Evolutionary conservation across 768 basidiomycete species (phyloP).

Genomic region (Tylopilus intermedius): DNA sequence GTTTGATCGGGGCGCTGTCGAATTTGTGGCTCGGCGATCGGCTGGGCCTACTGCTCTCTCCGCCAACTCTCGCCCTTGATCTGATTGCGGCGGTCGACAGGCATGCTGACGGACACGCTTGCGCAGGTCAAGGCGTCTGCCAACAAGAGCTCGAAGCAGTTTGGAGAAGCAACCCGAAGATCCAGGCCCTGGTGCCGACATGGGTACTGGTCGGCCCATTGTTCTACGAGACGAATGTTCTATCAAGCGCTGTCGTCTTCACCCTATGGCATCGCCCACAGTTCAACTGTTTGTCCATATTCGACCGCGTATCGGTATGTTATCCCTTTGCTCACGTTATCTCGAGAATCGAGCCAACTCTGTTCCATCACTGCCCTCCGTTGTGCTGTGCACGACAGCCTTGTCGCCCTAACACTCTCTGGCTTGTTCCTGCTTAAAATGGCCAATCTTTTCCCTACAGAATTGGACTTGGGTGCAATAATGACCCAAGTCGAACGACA

Average conservation of each 20-base stretch:
- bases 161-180: constrained; percentile 97
- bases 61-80: constrained; percentile 92
- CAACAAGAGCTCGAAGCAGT: constrained; percentile 93
- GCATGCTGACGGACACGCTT: constrained; percentile 94
- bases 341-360: neutral
- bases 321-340: constrained; percentile 13
- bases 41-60: constrained; percentile 98
- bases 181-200: constrained; percentile 84
- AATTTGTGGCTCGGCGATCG: too few relatives aligned
- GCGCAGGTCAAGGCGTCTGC: constrained; percentile 90
- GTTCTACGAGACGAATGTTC: constrained; percentile 86
- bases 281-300: constrained; percentile 79
- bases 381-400: constrained; percentile 89
- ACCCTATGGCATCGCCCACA: constrained; percentile 85
- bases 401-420: constrained; percentile 88
- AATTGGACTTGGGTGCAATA: constrained; percentile 73
- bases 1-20: too few relatives aligned
- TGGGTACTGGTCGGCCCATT: constrained; percentile 88
- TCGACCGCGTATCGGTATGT: constrained; percentile 74
- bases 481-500: constrained; percentile 74
- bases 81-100: constrained; percentile 91
- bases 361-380: constrained; percentile 73
- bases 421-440: constrained; percentile 91
- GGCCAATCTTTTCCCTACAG: constrained; percentile 86
- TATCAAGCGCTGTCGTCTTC: constrained; percentile 79